Evolutionary conservation across 1,139 yeast species (phyloP).

Genomic region (Yamadazyma jaroonii): DNA sequence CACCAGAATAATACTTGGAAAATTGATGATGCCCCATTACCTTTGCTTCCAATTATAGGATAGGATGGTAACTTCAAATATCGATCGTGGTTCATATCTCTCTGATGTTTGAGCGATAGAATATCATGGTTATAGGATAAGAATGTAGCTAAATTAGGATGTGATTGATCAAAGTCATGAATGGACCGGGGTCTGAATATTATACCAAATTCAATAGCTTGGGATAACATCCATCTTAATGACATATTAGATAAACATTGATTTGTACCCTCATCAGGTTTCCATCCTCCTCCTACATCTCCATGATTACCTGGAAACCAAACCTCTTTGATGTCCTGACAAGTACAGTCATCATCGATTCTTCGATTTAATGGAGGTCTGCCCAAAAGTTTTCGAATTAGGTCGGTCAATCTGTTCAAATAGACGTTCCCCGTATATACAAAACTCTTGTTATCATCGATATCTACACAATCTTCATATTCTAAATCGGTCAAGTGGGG

Average conservation of each 20-base stretch:
- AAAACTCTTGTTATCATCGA: slow-evolving; percentile 4
- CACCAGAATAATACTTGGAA: slow-evolving; percentile 47
- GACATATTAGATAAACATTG: slow-evolving; percentile 37
- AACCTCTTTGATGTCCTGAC: slow-evolving; percentile 45
- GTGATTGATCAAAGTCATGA: slow-evolving; percentile 33
- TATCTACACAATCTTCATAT: slow-evolving; percentile 14
- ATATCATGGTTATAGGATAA: slow-evolving; percentile 49
- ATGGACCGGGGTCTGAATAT: slow-evolving; percentile 38
- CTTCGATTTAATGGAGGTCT: slow-evolving; percentile 5
- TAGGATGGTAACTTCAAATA: slow-evolving; percentile 7
- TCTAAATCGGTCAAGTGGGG: slow-evolving; percentile 25
- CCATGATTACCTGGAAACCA: slow-evolving; percentile 71
- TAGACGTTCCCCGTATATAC: slow-evolving; percentile 1
- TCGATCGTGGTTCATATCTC: background rate
- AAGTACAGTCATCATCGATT: slow-evolving; percentile 10
- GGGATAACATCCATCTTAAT: slow-evolving; percentile 57
- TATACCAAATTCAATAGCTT: slow-evolving; percentile 50
- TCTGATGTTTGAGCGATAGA: slow-evolving; percentile 15
- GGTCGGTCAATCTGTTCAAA: slow-evolving; percentile 4
- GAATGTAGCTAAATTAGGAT: slow-evolving; percentile 36
- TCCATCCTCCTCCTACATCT: slow-evolving; percentile 69
- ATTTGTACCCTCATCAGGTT: slow-evolving; percentile 37
- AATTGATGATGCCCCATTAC: slow-evolving; percentile 15
- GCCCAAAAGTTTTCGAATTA: slow-evolving; percentile 6
- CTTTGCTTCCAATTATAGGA: slow-evolving; percentile 27